Evolutionary conservation across 2,329 filamentous ascomycete genomes (phyloP).

Genomic region (Onygenales sp.): DNA sequence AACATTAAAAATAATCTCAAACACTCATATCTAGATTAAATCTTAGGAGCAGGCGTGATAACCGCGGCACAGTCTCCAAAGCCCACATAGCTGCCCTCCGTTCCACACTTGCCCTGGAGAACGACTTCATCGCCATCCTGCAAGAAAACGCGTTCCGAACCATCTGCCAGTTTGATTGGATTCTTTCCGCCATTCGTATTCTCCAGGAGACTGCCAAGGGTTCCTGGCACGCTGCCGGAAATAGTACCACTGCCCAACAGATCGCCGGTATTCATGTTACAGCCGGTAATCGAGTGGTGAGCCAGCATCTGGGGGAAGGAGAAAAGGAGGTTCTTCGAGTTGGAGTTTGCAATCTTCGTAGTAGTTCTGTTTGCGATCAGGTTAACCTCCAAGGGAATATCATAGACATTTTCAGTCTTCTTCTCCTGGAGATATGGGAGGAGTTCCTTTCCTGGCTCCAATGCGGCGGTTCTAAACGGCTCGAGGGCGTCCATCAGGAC

Average conservation of each 20-base stretch:
- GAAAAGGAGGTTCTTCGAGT: conserved; percentile 61
- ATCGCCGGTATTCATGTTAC: conserved; percentile 63
- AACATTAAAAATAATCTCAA: neutral
- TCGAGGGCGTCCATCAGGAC: conserved; percentile 67
- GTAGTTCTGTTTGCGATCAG: conserved; percentile 34
- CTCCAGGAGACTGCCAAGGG: conserved; percentile 62
- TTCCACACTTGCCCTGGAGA: conserved; percentile 57
- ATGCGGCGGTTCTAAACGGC: conserved; percentile 49
- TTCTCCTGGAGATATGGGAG: conserved; percentile 58
- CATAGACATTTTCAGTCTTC: conserved; percentile 49
- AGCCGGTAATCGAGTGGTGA: conserved; percentile 68
- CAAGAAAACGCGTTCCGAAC: conserved; percentile 60
- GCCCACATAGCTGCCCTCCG: conserved; percentile 59
- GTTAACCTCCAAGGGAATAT: conserved; percentile 61
- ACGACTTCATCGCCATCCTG: conserved; percentile 64
- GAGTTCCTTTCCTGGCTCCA: conserved; percentile 46
- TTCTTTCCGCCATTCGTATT: conserved; percentile 61
- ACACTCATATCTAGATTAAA: conserved; percentile 1
- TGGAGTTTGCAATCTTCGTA: conserved; percentile 52
- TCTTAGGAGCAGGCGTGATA: conserved; percentile 8
- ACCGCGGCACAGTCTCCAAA: conserved; percentile 50
- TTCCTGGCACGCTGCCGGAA: conserved; percentile 49
- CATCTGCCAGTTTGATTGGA: conserved; percentile 50
- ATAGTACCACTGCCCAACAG: conserved; percentile 73
- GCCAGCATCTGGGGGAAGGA: conserved; percentile 77